Evolutionary conservation across 257 asterid species (phyloP), one percentile per base, ranked within the genome.

Genomic region (Solanum chiquidenum): DNA sequence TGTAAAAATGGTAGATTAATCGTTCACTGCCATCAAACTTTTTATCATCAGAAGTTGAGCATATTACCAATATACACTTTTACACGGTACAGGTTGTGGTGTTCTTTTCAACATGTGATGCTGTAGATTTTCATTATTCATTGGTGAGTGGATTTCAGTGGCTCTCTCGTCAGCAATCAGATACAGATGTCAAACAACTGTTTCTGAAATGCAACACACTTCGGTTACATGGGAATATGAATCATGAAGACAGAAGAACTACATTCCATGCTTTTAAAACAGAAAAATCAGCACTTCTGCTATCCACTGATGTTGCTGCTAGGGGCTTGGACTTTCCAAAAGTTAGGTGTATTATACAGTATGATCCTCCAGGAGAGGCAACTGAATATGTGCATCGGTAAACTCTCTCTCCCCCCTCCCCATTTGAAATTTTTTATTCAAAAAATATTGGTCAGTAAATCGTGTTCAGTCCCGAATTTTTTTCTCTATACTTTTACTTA

Each of bases 381-480:
- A 94, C 99, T 46, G 99, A 97, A 88, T 97, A 96, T 95, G 99
- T 97, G 86, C 99, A 97, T 94, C 94, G 99, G 99, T 97, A 90
- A 80, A 86, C 90, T 37, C 38, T 87, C 86, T 52, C 90, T 29
- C 85, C 1, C 38, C 42, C 62, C 20, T 49, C 14, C 10, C 44
- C 42, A 7, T 79, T 44, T 44, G 52, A 44, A 14, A n/a, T 25
- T 40, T 79, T 79, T 12, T 3, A 42, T 13, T 79, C 25, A 14
- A 44, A 27, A 79, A 27, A 79, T 52, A 79, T 79, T 7, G 38
- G n/a, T 7, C 25, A 44, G 33, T 44, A 79, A 27, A 27, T 79
- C 64, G 31, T 11, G 64, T 79, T 16, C 68, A 6, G 21, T 82
- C 44, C 12, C 12, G 31, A 49, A 44, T 14, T 14, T 46, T 18